Evolutionary conservation across 345 rosid species (phyloP), one percentile per base, ranked within the genome.

Genomic region (Nephelium lappaceum): DNA sequence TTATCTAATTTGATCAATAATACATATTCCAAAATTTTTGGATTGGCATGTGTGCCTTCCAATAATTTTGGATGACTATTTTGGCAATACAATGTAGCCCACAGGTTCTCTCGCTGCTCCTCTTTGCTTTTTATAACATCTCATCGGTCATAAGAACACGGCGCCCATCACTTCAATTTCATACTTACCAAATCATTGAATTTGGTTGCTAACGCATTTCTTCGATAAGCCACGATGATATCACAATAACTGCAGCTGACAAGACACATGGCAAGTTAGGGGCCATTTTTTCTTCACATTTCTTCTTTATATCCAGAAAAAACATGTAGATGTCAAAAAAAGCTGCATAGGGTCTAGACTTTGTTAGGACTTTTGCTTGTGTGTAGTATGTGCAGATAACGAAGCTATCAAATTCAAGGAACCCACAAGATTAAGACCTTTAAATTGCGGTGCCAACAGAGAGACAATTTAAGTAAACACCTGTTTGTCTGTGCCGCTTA

Each of bases 341-440:
- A 57, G 2, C 62, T 24, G 62, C 62, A 19, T 6, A 19, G 62
- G 11, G 61, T 55, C 8, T 55, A 16, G 61, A 55, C 2, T 15
- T 55, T 55, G 11, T 10, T 45, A 45, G 14, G 12, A 11, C 3
- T 45, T 45, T 9, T 45, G 51, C 14, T 11, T 45, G n/a, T 18
- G n/a, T 18, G 61, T 55, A 2, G 6, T 5, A 19, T 57, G 11
- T 57, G 5, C 9, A 36, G 43, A 72, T 72, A 61, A 31, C 61
- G 9, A 38, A 51, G 61, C 61, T 25, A 24, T 8, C 47, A 19
- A n/a, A 55, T 72, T 43, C 31, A 36, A 7, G 31, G 24, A 36
- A 72, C 75, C 75, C 75, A 72, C 65, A 55, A 49, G 45, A 71
- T 51, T 8, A 11, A 71, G 16, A 18, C 42, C 8, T 53, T 9